Percentiles rank a stretch among this genome's conserved stretches.
phyloP scores from a whole-genome alignment of 1,284 basidiomycete genomes.

The Trichosporon sp. region DNA sequence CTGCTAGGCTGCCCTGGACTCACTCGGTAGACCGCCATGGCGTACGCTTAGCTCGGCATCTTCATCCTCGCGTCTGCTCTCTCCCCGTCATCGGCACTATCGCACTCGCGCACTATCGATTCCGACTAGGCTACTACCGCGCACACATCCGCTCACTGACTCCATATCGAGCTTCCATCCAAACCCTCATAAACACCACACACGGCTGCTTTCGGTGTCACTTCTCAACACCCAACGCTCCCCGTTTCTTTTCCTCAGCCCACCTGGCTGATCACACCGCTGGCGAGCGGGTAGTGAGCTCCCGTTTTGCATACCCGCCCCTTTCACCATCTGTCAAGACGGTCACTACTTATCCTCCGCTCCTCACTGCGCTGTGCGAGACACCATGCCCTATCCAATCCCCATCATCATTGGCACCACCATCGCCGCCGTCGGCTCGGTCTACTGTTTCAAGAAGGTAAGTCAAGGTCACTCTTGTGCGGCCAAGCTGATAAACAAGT shows the following conservation, averaged over 20 bases:
- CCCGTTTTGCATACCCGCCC: background rate
- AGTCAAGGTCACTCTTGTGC: background rate
- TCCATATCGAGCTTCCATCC: background rate
- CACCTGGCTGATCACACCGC: background rate
- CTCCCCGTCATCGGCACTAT: background rate
- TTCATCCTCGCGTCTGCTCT: background rate
- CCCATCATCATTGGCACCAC: conserved; percentile 36
- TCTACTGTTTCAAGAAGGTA: conserved; percentile 44
- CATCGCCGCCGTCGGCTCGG: conserved; percentile 37
- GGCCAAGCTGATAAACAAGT: conserved; percentile 21
- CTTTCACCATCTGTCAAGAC: background rate
- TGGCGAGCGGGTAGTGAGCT: background rate
- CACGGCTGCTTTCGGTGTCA: background rate
- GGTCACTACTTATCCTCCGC: background rate
- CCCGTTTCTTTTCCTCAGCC: no score
- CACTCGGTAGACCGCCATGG: background rate
- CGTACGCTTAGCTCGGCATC: background rate
- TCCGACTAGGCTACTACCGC: background rate
- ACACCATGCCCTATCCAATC: conserved; percentile 33
- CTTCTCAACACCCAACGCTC: background rate
- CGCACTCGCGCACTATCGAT: background rate
- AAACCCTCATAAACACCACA: background rate
- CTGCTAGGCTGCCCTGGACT: no score
- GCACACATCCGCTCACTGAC: background rate
- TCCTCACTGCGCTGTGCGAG: background rate